These are phyloP conservation scores for Acanthamoeba healyi DNA, from an alignment of 208 protist species.

Conservation along the genomic window DNA sequence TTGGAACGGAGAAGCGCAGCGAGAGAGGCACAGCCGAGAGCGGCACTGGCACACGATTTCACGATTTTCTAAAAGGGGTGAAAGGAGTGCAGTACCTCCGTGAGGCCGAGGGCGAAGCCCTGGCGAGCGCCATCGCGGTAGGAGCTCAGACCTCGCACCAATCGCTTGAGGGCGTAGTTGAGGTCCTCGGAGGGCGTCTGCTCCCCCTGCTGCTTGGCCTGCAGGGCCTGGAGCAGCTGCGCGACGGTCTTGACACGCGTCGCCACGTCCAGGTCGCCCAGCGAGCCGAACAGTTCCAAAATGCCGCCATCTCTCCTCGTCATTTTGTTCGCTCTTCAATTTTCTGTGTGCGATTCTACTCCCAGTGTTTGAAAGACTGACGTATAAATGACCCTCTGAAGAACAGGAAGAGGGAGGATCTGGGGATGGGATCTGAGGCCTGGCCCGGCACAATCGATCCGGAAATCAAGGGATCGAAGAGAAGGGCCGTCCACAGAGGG, in stretches of 20 bases:
- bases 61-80: no score
- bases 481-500: not conserved
- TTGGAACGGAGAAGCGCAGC: not conserved
- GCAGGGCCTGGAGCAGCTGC: slow-evolving; percentile 23
- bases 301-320: slow-evolving; percentile 28
- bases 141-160: slow-evolving; percentile 62
- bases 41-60: no score
- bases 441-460: not conserved
- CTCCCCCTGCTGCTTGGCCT: not conserved
- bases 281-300: slow-evolving; percentile 39
- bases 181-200: slow-evolving; percentile 51
- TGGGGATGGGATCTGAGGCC: not conserved
- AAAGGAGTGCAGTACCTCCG: not conserved
- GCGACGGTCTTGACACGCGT: not conserved
- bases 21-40: no score
- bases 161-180: slow-evolving; percentile 59
- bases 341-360: not conserved
- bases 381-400: not conserved
- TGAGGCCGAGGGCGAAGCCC: slow-evolving; percentile 66
- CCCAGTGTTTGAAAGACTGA: not conserved
- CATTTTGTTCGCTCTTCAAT: slow-evolving; percentile 9
- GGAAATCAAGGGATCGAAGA: slow-evolving; percentile 10
- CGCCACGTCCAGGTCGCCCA: slow-evolving; percentile 41
- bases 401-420: not conserved
- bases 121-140: slow-evolving; percentile 73